Base-by-base conservation (phyloP, 2,329 filamentous ascomycete genomes). In the Epichloe aotearoae region DNA sequence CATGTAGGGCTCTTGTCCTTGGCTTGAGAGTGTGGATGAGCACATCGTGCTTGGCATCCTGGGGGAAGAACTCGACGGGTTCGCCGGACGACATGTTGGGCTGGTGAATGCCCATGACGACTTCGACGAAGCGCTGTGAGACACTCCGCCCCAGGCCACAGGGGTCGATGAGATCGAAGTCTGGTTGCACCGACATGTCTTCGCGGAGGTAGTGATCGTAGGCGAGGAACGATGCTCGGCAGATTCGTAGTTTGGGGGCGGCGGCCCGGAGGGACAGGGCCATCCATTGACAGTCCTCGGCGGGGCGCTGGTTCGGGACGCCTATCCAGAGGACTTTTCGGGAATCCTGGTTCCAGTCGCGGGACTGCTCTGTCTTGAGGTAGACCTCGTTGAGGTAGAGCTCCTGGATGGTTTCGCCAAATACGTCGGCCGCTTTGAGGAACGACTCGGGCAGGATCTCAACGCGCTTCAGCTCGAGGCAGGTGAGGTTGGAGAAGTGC, bases 61-160 rank as follows among this genome's bases (percentile, higher is more conserved):
- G 55, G 2, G 2, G 66, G 64, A 66, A 54, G 52, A 68, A 71
- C 34, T 63, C 59, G 6, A 70, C 59, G 1, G 62, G 56, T 6
- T 65, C 58, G 20, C 67, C 66, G 2, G 59, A 58, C 1, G 62
- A 57, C 17, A 59, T 56, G 20, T 59, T 55, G 15, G 69, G 68
- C 52, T 73, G 71, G 44, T 59, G 54, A 36, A 70, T 57, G 30
- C 71, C 71, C 53, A 59, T 64, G 36, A 65, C 66, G 4, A 73
- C 69, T 54, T 74, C 71, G 50, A 73, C 70, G 52, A 74, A 74
- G 46, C 71, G 70, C 57, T 73, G 69, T 20, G 69, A 69, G 19
- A 73, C 50, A 50, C 61, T 64, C 40, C 71, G 66, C 11, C 62
- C 62, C 23, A 71, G 62, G 2, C 66, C 64, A 49, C 67, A 66